Evolutionary conservation across 139 green algal genomes (phyloP).

Genomic region (Chlorella sorokiniana): DNA sequence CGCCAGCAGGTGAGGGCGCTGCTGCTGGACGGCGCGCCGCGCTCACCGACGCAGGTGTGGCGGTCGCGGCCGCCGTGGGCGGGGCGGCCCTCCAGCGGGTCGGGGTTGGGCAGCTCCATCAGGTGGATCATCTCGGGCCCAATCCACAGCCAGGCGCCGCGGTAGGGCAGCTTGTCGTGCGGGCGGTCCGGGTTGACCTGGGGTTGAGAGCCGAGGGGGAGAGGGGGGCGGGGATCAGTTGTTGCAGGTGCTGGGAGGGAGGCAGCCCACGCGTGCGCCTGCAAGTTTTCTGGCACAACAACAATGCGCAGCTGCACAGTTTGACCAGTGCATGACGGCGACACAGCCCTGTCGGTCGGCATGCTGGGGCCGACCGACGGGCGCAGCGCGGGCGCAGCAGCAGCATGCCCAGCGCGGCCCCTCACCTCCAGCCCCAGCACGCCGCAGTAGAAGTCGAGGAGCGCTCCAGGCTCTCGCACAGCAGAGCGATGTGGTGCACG

Average conservation of each 20-base stretch:
- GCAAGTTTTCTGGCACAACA: no score
- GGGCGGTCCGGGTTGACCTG: constrained; percentile 83
- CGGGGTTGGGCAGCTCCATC: constrained; percentile 93
- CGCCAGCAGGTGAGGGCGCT: neutral
- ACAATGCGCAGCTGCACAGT: neutral
- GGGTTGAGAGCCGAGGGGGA: constrained; percentile 33
- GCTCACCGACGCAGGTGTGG: constrained; percentile 80
- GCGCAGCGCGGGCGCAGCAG: neutral
- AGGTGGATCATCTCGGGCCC: constrained; percentile 90
- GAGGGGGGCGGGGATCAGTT: neutral
- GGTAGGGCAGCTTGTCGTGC: constrained; percentile 87
- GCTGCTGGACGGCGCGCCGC: neutral
- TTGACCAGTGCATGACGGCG: neutral
- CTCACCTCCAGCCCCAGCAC: constrained; percentile 65
- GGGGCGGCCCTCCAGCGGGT: constrained; percentile 64
- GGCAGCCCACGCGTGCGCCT: no score
- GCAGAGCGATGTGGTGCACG: constrained; percentile 87
- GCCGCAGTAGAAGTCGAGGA: constrained; percentile 84
- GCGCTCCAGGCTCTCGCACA: constrained; percentile 78
- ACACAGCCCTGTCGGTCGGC: no score
- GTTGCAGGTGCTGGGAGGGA: no score
- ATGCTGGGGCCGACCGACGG: neutral
- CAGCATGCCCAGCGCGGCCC: neutral
- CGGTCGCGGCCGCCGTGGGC: constrained; percentile 84
- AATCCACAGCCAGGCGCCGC: constrained; percentile 85